Base-by-base conservation (phyloP, 2,329 filamentous ascomycete genomes). In the Polychaeton citri region DNA sequence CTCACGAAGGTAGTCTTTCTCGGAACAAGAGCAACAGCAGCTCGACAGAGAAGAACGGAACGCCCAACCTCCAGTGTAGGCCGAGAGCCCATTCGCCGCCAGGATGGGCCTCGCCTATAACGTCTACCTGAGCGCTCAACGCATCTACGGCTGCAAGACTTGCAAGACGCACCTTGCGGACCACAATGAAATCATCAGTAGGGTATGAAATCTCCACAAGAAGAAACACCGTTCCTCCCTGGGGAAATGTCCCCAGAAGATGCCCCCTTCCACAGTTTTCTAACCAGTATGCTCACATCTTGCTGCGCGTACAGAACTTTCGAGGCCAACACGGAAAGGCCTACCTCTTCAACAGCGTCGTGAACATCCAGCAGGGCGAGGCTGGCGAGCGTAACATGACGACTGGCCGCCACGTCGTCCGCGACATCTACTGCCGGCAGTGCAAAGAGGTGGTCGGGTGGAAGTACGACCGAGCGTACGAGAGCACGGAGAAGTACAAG, bases 391-490 rank as follows among this genome's bases (percentile, higher is more conserved):
- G 90, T 46, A 93, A 81, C 65, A 98, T 98, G 90, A 98, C 90
- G 10, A 98, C 90, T 1, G 90, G 90, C 36, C 76, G 83, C 37
- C 90, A 98, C 61, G 72, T 96, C 38, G 90, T 98, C 33, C 79
- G 90, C 39, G 90, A 98, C 58, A 95, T 98, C 51, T 69, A 69
- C 39, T 98, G 90, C 66, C 74, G 81, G 39, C 83, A 93, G 61
- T 98, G 90, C 72, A 81, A 81, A 56, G 81, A 87, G 59, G 81
- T 80, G 19, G 90, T 98, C 36, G 90, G 90, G 21, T 98, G 90
- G 90, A 96, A 94, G 61, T 98, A 98, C 59, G 90, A 98, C 62
- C 94, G 92, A 65, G 90, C 90, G 1, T 96, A 82, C 58, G 90
- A 98, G 65, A 62, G 68, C 21, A 79, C 72, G 45, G 88, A 98